Percentiles rank a stretch among this genome's conserved stretches.
phyloP scores from a whole-genome alignment of 2,329 filamentous ascomycete genomes.

The Dothiorella sarmentorum region DNA sequence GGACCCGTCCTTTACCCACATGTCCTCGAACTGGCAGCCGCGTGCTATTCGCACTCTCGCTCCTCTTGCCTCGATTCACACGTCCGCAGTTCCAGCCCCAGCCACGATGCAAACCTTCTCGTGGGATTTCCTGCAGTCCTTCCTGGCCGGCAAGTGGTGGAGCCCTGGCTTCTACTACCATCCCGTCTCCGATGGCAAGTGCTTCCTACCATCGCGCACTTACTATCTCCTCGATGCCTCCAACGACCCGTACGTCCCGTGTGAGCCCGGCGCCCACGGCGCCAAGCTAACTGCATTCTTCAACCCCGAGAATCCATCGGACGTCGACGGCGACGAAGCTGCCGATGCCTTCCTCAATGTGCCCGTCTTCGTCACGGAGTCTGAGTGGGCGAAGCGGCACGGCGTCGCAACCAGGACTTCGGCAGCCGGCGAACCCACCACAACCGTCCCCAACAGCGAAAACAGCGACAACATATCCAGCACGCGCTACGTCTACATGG shows the following conservation, averaged over 20 bases:
- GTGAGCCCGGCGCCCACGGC: constrained; percentile 41
- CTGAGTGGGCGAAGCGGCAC: not conserved
- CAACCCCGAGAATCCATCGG: constrained; percentile 34
- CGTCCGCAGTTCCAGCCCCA: constrained; percentile 24
- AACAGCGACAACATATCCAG: not conserved
- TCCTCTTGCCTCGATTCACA: constrained; percentile 18
- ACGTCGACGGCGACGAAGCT: constrained; percentile 24
- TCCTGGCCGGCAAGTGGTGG: constrained; percentile 39
- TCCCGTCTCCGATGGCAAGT: constrained; percentile 21
- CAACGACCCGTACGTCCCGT: constrained; percentile 43
- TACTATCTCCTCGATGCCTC: constrained; percentile 42
- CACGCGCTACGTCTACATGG: constrained; percentile 42
- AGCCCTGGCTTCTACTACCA: constrained; percentile 42
- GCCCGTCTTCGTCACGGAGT: constrained; percentile 40
- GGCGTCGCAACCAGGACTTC: not conserved
- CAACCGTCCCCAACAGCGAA: too few relatives aligned
- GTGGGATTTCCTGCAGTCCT: constrained; percentile 36
- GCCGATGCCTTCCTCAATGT: constrained; percentile 34
- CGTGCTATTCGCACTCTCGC: constrained; percentile 34
- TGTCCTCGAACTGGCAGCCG: constrained; percentile 34
- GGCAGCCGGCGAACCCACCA: too few relatives aligned
- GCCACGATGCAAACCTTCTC: constrained; percentile 35
- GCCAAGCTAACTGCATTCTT: constrained; percentile 48
- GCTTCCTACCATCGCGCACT: constrained; percentile 32
- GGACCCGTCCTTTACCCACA: constrained; percentile 18